These are phyloP conservation scores for Coniochaeta sp. DNA, from an alignment of 2,329 filamentous ascomycete species.

Conservation along the genomic window DNA sequence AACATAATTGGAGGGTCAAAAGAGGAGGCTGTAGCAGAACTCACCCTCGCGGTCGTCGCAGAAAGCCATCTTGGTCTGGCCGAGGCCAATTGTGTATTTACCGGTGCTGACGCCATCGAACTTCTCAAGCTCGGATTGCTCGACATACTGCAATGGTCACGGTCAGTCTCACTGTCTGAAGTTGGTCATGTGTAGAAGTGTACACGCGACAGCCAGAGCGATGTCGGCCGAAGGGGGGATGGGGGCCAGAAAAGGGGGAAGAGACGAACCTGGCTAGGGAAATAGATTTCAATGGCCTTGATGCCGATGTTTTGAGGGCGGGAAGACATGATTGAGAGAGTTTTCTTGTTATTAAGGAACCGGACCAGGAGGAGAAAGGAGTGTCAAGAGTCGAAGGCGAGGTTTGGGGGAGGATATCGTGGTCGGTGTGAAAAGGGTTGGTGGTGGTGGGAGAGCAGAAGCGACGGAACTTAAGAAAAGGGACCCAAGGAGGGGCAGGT, in stretches of 20 bases:
- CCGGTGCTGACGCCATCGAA: slow-evolving; percentile 76
- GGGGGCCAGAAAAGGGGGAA: background rate
- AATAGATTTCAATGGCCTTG: slow-evolving; percentile 88
- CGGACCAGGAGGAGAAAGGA: background rate
- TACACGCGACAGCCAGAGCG: background rate
- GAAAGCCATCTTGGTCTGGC: slow-evolving; percentile 89
- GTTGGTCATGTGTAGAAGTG: background rate
- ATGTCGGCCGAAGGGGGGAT: background rate
- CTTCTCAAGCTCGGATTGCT: slow-evolving; percentile 76
- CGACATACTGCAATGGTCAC: slow-evolving; percentile 57
- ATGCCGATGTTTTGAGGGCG: slow-evolving; percentile 85
- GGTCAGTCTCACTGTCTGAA: slow-evolving; percentile 7
- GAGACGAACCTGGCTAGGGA: slow-evolving; percentile 70
- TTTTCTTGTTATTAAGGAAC: background rate
- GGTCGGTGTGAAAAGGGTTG: background rate
- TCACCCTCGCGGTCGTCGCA: slow-evolving; percentile 82
- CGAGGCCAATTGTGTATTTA: slow-evolving; percentile 87
- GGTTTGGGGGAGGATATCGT: background rate
- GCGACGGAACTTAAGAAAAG: background rate
- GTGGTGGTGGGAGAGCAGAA: slow-evolving; percentile 4
- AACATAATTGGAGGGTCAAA: background rate
- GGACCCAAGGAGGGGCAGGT: background rate
- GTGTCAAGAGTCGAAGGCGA: background rate
- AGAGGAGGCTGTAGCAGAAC: slow-evolving; percentile 15
- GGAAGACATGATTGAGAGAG: slow-evolving; percentile 50